phyloP scores from a whole-genome alignment of 2,329 filamentous ascomycete genomes.

The Leptographium lundbergii region DNA sequence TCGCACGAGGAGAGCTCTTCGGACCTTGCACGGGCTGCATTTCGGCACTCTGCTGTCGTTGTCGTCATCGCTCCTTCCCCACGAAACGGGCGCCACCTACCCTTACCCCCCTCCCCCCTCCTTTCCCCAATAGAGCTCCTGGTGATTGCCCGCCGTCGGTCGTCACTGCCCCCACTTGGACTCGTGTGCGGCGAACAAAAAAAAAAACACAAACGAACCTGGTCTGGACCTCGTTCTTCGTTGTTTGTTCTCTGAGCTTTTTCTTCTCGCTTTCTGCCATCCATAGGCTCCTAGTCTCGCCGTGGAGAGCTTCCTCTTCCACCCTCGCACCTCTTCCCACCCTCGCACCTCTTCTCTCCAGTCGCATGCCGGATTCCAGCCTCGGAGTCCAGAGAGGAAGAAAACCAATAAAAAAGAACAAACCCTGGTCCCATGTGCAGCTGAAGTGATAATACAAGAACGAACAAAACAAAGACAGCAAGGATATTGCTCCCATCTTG shows the following conservation, averaged over 20 bases:
- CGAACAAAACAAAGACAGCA: background rate
- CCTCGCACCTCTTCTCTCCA: background rate
- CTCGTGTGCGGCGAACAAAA: background rate
- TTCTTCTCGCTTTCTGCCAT: background rate
- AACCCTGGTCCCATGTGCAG: background rate
- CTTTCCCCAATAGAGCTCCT: background rate
- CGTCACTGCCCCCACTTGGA: background rate
- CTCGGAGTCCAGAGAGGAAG: background rate
- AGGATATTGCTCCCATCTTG: background rate
- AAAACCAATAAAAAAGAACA: background rate
- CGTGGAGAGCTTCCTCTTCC: background rate
- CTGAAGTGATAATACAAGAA: background rate
- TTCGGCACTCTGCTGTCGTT: background rate
- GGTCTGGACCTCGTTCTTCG: conserved; percentile 1
- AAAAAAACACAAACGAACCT: background rate
- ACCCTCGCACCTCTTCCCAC: background rate
- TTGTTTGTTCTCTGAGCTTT: background rate
- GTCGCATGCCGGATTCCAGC: background rate
- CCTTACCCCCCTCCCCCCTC: background rate
- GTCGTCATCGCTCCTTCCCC: background rate
- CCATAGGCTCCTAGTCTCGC: background rate
- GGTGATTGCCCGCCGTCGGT: background rate
- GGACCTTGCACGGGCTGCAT: background rate
- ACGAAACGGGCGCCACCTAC: background rate
- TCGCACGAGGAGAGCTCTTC: background rate